Base-by-base conservation (phyloP, 192 early-diverging fungal genomes). In the Helicostylum pulchrum region DNA sequence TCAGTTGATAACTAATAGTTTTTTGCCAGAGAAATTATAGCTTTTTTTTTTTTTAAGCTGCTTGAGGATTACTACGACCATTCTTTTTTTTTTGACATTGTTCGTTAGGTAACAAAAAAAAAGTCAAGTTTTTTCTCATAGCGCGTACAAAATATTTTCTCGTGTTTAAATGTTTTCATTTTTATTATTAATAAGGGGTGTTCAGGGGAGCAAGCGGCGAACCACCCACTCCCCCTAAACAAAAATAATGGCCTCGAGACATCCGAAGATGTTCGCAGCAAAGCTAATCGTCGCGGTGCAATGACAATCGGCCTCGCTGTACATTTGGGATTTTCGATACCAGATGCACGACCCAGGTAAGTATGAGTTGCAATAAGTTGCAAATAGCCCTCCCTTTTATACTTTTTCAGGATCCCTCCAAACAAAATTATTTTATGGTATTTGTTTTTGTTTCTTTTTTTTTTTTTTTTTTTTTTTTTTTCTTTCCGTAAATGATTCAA, bases 191-290 rank as follows among this genome's bases (percentile, higher is more conserved):
- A 43, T 20, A n/a, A n/a, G 36, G 5, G 36, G 34, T 36, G 34
- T 17, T 44, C 32, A 45, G 51, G 63, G 63, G 43, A 64, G 21
- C 48, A 52, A 66, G 53, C 32, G 46, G 64, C 64, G 53, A 57
- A 56, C 64, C 53, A 57, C 53, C 46, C 54, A 47, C 5, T 56
- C 42, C 54, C 64, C 64, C 42, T 34, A 66, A 66, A 30, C 64
- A 66, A 66, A 66, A 66, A 66, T 66, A 57, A 42, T 53, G 64
- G 64, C 54, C 64, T 66, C 64, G 64, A 66, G 64, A 66, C 64
- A 66, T 52, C 64, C 53, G 45, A 57, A 66, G 64, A 52, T 66
- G 64, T 66, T 66, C 64, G 64, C 64, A 66, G 64, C 36, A 48
- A 57, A 34, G 39, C 64, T 53, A 44, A 66, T 52, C 54, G 52